Evolutionary conservation across 371 early-diverging fungal species (phyloP).

Genomic region (Nosema granulosis): DNA sequence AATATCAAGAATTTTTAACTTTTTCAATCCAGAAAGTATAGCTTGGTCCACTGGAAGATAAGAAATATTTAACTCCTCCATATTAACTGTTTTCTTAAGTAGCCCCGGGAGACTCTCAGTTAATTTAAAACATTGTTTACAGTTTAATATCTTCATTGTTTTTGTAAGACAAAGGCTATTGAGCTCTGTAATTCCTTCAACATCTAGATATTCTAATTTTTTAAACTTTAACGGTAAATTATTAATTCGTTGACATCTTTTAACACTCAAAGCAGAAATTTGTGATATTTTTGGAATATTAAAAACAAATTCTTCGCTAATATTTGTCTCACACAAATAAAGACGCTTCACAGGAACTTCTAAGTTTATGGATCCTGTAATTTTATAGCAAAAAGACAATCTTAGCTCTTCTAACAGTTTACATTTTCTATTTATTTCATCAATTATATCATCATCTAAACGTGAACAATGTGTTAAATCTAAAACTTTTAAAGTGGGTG

Average conservation of each 20-base stretch:
- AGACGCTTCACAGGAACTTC: slow-evolving; percentile 17
- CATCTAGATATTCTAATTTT: slow-evolving; percentile 29
- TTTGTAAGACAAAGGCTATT: background rate
- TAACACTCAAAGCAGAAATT: background rate
- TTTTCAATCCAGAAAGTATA: slow-evolving; percentile 8
- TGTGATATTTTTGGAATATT: background rate
- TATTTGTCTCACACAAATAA: slow-evolving; percentile 34
- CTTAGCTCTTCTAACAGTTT: slow-evolving; percentile 27
- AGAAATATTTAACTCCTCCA: slow-evolving; percentile 45
- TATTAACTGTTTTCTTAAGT: background rate
- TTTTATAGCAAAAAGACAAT: slow-evolving; percentile 47
- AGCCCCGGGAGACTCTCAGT: background rate
- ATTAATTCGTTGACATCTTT: background rate
- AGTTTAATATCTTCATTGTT: slow-evolving; percentile 16
- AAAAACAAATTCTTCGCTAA: slow-evolving; percentile 27
- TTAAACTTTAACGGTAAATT: slow-evolving; percentile 10
- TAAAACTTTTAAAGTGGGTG: slow-evolving; percentile 17
- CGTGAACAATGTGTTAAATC: slow-evolving; percentile 47
- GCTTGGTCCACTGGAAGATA: background rate
- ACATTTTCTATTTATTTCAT: slow-evolving; percentile 31
- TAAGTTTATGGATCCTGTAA: slow-evolving; percentile 18
- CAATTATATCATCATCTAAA: slow-evolving; percentile 37
- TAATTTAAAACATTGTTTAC: slow-evolving; percentile 21
- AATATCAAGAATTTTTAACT: slow-evolving; percentile 32
- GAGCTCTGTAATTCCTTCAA: slow-evolving; percentile 30